Base-by-base conservation (phyloP, 495 filamentous ascomycete genomes). In the Rostrohypoxylon terebratum region DNA sequence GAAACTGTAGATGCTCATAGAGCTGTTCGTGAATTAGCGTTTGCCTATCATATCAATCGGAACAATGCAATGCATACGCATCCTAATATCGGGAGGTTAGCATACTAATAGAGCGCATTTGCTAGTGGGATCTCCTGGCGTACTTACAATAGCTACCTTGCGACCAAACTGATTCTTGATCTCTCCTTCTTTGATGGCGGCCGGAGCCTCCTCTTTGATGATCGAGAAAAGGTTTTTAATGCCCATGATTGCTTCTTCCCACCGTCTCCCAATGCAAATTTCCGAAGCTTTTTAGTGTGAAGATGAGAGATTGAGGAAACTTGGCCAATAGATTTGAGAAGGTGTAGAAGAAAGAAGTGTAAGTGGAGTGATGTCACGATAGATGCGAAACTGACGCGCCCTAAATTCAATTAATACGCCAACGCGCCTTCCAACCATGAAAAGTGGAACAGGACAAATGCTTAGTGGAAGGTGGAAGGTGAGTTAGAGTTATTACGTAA, bases 1-100 rank as follows among this genome's bases (percentile, higher is more conserved):
- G 85, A 99, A 99, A 83, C 91, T 94, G 87, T 99, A 99, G 77
- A 99, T 97, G 79, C 92, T 96, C 96, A 98, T 99, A 40, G 96
- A 99, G 48, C 93, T 97, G 50, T 28, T 65, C 53, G 53, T 21
- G 45, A 47, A 62, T 84, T 75, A 83, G 76, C 71, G 9, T 66
- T 5, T 28, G 18, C 3, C 36, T 3, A 11, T 33, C 36, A 25
- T 20, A 54, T 51, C 7, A 14, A 34, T n/a, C 10, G 7, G 1
- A 28, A 61, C 36, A 20, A 25, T 2, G 6, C 38, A 9, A 21
- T 51, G 82, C 91, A 61, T 91, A 97, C 93, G 94, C 94, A 91
- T 97, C 94, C 92, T 95, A 75, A 69, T 71, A 80, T 68, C 9
- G 16, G 2, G 40, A 5, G 1, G 63, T 76, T 64, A 75, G 71